Conservation (phyloP, 352 stramenopile genomes). For the Phytopythium oedochilum region DNA sequence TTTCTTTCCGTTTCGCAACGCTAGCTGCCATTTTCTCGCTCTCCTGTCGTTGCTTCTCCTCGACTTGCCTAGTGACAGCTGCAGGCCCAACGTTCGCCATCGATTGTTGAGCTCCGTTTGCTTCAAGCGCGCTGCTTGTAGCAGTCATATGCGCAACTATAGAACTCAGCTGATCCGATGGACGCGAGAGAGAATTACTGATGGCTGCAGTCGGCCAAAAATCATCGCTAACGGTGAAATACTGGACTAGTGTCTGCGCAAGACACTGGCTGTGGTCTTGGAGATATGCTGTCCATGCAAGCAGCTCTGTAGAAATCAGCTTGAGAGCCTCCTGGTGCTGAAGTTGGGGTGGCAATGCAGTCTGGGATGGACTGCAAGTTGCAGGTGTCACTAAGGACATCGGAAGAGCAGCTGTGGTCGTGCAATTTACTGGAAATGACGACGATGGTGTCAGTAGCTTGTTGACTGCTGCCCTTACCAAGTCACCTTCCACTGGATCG, state of each 20-base stretch:
- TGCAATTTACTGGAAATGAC: not conserved
- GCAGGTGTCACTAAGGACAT: not conserved
- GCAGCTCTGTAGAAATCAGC: not conserved
- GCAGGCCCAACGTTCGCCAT: not conserved
- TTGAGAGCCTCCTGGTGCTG: not conserved
- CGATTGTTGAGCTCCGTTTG: not conserved
- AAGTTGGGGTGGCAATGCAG: not conserved
- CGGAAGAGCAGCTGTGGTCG: not conserved
- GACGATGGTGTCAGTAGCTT: not conserved
- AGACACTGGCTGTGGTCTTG: not conserved
- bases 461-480: not conserved
- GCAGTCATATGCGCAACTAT: not conserved
- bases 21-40: conserved; percentile 3
- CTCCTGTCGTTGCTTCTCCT: not conserved
- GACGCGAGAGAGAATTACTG: not conserved
- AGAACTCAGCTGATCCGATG: not conserved
- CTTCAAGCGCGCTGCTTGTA: too few species aligned
- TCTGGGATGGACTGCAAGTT: not conserved
- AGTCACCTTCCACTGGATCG: not conserved
- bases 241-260: not conserved
- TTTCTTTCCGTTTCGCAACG: conserved; percentile 20
- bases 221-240: not conserved
- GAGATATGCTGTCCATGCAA: not conserved
- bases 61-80: not conserved
- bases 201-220: not conserved